Percentiles rank a stretch among this genome's conserved stretches.
These are phyloP conservation scores for Pyrenophora seminiperda DNA, from an alignment of 2,329 filamentous ascomycete species.

Conservation along the genomic window DNA sequence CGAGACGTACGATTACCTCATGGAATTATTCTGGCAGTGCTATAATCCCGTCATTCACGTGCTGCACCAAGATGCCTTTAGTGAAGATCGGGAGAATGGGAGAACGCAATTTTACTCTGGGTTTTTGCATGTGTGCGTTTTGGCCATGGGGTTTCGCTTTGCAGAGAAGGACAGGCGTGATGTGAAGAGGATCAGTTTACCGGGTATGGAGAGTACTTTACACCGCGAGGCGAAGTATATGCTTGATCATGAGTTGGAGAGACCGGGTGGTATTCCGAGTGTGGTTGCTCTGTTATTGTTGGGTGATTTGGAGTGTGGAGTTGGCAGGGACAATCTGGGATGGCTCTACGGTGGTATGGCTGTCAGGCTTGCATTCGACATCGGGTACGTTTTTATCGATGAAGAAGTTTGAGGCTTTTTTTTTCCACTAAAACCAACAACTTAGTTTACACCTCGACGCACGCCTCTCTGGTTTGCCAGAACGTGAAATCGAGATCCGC, in stretches of 20 bases:
- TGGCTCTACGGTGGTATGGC: constrained; percentile 60
- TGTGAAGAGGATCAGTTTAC: constrained; percentile 55
- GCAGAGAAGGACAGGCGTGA: constrained; percentile 58
- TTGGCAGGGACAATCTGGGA: constrained; percentile 60
- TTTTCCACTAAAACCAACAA: constrained; percentile 21
- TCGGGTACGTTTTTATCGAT: constrained; percentile 26
- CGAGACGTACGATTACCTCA: constrained; percentile 59
- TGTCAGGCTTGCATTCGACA: constrained; percentile 33
- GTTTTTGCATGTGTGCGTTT: constrained; percentile 59
- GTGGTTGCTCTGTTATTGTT: constrained; percentile 60
- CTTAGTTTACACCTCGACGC: constrained; percentile 57
- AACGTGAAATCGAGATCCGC: constrained; percentile 56
- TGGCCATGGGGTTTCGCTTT: constrained; percentile 60
- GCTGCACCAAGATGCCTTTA: constrained; percentile 57
- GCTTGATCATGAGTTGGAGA: constrained; percentile 60
- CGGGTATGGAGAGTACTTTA: constrained; percentile 57
- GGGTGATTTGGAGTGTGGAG: constrained; percentile 60
- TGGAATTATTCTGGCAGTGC: constrained; percentile 58
- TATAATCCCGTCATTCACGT: constrained; percentile 59
- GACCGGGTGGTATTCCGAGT: constrained; percentile 58
- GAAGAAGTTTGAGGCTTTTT: background rate
- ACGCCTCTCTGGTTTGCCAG: constrained; percentile 50
- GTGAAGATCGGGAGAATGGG: constrained; percentile 54
- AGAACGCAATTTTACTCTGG: constrained; percentile 58
- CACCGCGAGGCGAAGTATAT: constrained; percentile 61